phyloP scores from a whole-genome alignment of 1,284 basidiomycete species.

The Tranzscheliella williamsii region DNA sequence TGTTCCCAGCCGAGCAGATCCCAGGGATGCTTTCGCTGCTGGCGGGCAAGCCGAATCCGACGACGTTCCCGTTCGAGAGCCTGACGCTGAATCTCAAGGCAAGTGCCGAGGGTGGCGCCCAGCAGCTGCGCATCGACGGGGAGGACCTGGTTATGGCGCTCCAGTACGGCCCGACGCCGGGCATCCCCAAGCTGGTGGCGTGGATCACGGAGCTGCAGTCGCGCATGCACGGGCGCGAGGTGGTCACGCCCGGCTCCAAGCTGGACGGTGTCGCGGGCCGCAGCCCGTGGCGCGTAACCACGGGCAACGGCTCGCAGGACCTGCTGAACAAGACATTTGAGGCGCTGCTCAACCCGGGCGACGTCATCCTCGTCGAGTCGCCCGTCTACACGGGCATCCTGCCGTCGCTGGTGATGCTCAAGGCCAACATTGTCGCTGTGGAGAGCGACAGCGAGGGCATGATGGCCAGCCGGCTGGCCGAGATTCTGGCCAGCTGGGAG shows the following conservation, averaged over 20 bases:
- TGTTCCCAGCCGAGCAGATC: constrained; percentile 75
- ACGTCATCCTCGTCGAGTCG: constrained; percentile 79
- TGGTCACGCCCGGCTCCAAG: constrained; percentile 30
- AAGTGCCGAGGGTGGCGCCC: constrained; percentile 29
- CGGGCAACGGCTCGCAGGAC: constrained; percentile 86
- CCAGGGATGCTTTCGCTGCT: constrained; percentile 81
- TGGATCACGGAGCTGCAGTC: constrained; percentile 67
- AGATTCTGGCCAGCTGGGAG: constrained; percentile 73
- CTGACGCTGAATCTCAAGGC: constrained; percentile 67
- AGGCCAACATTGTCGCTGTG: constrained; percentile 65
- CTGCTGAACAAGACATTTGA: constrained; percentile 70
- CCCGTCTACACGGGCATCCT: constrained; percentile 71
- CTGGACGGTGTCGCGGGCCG: constrained; percentile 34
- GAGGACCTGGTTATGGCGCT: constrained; percentile 58
- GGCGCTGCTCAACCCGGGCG: constrained; percentile 75
- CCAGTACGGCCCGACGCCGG: constrained; percentile 71
- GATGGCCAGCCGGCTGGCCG: constrained; percentile 69
- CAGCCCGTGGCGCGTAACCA: constrained; percentile 70
- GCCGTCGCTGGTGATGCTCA: constrained; percentile 41
- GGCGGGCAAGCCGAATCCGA: constrained; percentile 75
- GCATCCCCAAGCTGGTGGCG: constrained; percentile 69
- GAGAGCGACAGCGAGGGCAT: constrained; percentile 79
- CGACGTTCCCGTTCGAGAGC: constrained; percentile 83
- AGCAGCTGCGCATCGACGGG: constrained; percentile 54
- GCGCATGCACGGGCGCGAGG: constrained; percentile 72